phyloP scores from a whole-genome alignment of 768 basidiomycete species.

The Boletus sp. region DNA sequence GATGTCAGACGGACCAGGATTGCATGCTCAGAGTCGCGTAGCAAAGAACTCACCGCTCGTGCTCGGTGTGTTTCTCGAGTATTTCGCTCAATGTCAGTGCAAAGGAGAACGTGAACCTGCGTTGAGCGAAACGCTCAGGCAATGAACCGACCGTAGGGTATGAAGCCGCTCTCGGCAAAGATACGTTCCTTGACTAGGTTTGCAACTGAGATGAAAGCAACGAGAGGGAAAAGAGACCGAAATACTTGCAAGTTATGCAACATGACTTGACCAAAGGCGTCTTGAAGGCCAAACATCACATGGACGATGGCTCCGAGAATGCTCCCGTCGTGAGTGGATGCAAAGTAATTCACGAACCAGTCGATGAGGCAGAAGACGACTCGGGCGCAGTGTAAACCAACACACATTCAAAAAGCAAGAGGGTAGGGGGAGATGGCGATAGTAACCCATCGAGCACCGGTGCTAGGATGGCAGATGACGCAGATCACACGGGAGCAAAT shows the following conservation, averaged over 20 bases:
- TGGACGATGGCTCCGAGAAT: constrained; percentile 67
- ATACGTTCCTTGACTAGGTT: constrained; percentile 64
- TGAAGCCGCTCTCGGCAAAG: constrained; percentile 68
- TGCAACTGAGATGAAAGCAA: not conserved
- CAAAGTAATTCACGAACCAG: constrained; percentile 72
- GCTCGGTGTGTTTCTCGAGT: constrained; percentile 47
- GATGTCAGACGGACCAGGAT: not conserved
- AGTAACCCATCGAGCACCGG: constrained; percentile 40
- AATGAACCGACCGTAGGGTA: constrained; percentile 59
- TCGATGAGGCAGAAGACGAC: constrained; percentile 57
- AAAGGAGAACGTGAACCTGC: constrained; percentile 47
- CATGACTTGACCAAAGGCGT: constrained; percentile 94
- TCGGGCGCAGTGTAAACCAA: constrained; percentile 78
- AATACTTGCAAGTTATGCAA: constrained; percentile 75
- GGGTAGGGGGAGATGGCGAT: constrained; percentile 64
- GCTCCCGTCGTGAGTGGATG: constrained; percentile 7
- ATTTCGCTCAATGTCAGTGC: constrained; percentile 36
- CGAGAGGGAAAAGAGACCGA: constrained; percentile 1
- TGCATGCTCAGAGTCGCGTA: not conserved
- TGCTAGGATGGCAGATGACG: constrained; percentile 55
- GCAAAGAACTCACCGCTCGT: constrained; percentile 44
- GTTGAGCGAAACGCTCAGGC: constrained; percentile 50
- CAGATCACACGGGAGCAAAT: constrained; percentile 77
- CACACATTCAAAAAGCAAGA: constrained; percentile 91
- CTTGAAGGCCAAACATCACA: constrained; percentile 85